A percentile compares a stretch with the other conserved stretches of the same genome.
Evolutionary conservation across 495 filamentous ascomycete genomes (phyloP).

Genomic region (Penicillium ochrochloron): DNA sequence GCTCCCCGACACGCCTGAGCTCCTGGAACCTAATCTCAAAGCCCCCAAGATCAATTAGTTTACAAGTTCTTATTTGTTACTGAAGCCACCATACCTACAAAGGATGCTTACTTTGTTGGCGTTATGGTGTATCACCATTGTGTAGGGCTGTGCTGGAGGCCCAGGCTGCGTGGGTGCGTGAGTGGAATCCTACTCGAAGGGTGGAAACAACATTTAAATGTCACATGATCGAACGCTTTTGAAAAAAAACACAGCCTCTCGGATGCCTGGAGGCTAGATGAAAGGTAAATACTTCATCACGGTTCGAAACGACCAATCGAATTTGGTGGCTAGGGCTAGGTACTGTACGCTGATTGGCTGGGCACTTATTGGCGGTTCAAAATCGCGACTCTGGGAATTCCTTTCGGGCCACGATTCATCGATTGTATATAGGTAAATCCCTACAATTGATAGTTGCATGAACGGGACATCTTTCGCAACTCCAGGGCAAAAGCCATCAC

Average conservation of each 20-base stretch:
- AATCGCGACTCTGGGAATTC: neutral
- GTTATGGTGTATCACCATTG: conserved; percentile 1
- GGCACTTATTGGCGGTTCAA: conserved; percentile 11
- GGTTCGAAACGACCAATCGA: neutral
- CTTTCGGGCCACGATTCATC: conserved; percentile 5
- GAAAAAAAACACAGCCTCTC: neutral
- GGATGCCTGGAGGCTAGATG: neutral
- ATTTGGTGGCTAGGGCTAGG: neutral
- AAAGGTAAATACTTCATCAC: conserved; percentile 3
- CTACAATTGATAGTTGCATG: no score
- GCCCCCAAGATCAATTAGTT: neutral
- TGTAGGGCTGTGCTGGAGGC: conserved; percentile 1
- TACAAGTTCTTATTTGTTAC: neutral
- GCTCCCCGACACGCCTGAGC: conserved; percentile 3
- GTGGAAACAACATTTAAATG: conserved; percentile 1
- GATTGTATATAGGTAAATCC: no score
- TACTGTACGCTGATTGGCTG: conserved; percentile 32
- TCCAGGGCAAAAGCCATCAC: no score
- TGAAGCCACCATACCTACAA: neutral
- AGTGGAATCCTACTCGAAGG: neutral
- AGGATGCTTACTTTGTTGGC: neutral
- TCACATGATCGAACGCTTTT: neutral
- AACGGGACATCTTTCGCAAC: no score
- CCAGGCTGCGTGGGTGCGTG: neutral
- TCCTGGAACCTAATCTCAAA: conserved; percentile 2